phyloP scores from a whole-genome alignment of 306 rosid species.

The Castanea sativa region DNA sequence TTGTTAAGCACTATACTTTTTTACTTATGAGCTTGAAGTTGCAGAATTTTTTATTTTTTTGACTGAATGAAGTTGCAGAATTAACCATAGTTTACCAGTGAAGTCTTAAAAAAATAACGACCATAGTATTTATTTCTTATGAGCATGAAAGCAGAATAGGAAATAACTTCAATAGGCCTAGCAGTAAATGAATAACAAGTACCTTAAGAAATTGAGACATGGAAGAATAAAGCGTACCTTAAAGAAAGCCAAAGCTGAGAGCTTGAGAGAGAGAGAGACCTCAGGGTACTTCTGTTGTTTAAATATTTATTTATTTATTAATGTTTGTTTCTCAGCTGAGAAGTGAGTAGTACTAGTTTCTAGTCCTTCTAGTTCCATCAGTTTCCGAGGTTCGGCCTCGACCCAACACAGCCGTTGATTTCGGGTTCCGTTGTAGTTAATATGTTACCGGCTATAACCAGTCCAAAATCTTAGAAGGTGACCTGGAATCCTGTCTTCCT shows the following conservation, averaged over 20 bases:
- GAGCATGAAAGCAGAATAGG: background rate
- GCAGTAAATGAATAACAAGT: background rate
- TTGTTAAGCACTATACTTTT: background rate
- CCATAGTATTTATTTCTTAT: background rate
- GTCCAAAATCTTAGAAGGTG: constrained; percentile 1
- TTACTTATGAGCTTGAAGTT: no score
- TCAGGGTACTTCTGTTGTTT: background rate
- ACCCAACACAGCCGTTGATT: constrained; percentile 31
- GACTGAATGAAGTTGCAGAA: background rate
- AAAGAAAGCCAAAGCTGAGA: constrained; percentile 7
- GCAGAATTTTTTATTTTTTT: background rate
- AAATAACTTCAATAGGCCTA: background rate
- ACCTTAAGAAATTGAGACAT: background rate
- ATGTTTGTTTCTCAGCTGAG: background rate
- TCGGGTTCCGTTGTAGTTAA: background rate
- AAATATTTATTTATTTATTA: no score
- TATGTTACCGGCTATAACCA: constrained; percentile 21
- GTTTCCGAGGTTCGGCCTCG: constrained; percentile 3
- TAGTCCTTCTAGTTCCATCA: background rate
- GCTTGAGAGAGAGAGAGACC: background rate
- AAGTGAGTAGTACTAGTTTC: no score
- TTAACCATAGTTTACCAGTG: background rate
- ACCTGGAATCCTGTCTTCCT: background rate
- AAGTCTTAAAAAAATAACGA: background rate
- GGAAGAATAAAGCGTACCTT: constrained; percentile 13